phyloP scores from a whole-genome alignment of 768 basidiomycete genomes.

The Tricholoma flavovirens region DNA sequence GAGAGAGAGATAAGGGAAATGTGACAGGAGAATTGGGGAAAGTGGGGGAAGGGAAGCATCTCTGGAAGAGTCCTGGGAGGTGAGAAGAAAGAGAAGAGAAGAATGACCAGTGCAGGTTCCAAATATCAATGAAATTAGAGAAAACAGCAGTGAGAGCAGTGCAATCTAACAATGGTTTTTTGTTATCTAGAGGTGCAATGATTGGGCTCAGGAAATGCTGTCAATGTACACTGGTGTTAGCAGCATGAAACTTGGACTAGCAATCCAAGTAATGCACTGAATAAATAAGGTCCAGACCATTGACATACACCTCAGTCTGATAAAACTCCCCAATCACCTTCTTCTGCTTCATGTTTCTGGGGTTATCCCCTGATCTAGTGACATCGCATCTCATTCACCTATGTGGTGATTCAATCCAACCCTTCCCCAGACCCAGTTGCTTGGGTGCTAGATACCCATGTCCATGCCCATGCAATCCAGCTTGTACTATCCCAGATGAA shows the following conservation, averaged over 20 bases:
- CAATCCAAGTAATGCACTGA: constrained; percentile 63
- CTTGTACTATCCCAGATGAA: constrained; percentile 7
- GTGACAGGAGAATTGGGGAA: constrained; percentile 62
- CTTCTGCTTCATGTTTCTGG: constrained; percentile 48
- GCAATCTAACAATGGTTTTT: constrained; percentile 64
- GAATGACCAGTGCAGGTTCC: constrained; percentile 81
- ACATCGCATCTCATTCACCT: constrained; percentile 31
- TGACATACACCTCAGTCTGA: constrained; percentile 78
- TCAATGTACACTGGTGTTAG: background rate
- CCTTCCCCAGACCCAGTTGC: constrained; percentile 20
- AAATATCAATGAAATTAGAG: constrained; percentile 87
- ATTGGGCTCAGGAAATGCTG: constrained; percentile 86
- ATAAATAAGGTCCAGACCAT: constrained; percentile 79
- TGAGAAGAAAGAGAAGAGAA: constrained; percentile 49
- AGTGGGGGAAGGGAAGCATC: constrained; percentile 33
- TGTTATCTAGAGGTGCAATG: constrained; percentile 64
- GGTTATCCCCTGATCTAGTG: constrained; percentile 40
- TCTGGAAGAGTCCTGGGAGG: constrained; percentile 29
- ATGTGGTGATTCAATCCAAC: constrained; percentile 32
- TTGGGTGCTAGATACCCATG: constrained; percentile 10
- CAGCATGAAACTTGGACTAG: background rate
- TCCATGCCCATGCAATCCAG: constrained; percentile 14
- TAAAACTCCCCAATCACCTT: constrained; percentile 78
- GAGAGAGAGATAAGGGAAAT: constrained; percentile 84
- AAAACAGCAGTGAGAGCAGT: constrained; percentile 68